phyloP scores from a whole-genome alignment of 1,139 yeast genomes.

The Candida mesenterica region DNA sequence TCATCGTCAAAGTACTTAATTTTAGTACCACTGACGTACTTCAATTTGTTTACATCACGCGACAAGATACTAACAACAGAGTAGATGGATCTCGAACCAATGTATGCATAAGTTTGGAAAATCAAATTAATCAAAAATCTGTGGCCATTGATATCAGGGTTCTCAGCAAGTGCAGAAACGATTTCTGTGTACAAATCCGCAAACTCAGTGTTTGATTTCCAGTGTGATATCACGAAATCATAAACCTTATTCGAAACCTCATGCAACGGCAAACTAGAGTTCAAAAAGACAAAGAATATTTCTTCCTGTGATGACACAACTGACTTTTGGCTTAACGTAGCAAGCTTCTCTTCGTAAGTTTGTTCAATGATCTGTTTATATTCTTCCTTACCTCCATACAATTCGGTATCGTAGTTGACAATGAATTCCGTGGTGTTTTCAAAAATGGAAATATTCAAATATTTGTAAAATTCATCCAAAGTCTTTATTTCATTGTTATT shows the following conservation, averaged over 20 bases:
- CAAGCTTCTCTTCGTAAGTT: constrained; percentile 33
- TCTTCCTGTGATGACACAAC: constrained; percentile 42
- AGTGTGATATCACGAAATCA: constrained; percentile 42
- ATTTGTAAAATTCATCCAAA: constrained; percentile 59
- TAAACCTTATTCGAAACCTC: constrained; percentile 40
- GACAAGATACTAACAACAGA: constrained; percentile 75
- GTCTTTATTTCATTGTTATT: constrained; percentile 23
- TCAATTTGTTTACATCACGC: constrained; percentile 53
- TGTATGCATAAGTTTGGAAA: constrained; percentile 71
- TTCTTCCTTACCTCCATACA: constrained; percentile 33
- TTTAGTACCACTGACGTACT: constrained; percentile 36
- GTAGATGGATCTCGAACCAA: constrained; percentile 87
- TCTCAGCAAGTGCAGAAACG: constrained; percentile 19
- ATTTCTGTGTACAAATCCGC: constrained; percentile 33
- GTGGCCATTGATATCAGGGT: constrained; percentile 33
- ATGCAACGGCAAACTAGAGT: constrained; percentile 37
- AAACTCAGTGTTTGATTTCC: constrained; percentile 42
- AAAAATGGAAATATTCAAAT: constrained; percentile 50
- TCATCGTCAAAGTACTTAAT: constrained; percentile 32
- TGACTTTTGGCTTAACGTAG: constrained; percentile 23
- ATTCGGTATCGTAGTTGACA: constrained; percentile 35
- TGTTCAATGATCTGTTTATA: constrained; percentile 26
- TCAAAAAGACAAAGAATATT: constrained; percentile 36
- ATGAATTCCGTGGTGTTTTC: constrained; percentile 28
- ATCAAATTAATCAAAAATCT: constrained; percentile 58